Percentiles rank a stretch among this genome's conserved stretches.
Evolutionary conservation across 495 filamentous ascomycete species (phyloP).

Genomic region (Penicillium cinerascens): DNA sequence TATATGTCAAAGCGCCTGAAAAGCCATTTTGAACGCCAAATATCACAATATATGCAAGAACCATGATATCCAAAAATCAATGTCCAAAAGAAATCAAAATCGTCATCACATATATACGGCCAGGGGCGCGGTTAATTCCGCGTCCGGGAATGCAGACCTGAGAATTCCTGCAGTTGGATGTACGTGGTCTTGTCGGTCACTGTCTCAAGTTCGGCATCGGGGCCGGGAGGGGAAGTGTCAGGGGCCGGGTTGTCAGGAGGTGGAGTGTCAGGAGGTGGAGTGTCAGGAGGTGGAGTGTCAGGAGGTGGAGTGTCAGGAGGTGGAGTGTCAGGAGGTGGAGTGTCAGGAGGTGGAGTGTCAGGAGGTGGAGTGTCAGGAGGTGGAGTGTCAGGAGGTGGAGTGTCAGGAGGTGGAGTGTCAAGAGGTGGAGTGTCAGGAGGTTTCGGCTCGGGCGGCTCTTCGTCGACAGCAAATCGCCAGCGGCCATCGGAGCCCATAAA

Average conservation of each 20-base stretch:
- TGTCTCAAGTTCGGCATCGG: not conserved
- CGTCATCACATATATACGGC: not conserved
- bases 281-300: not conserved
- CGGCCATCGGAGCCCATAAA: constrained; percentile 31
- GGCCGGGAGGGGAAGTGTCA: too few relatives aligned
- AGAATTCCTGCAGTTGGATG: constrained; percentile 19
- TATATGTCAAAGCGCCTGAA: constrained; percentile 3
- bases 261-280: not conserved
- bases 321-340: not conserved
- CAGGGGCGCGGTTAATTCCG: not conserved
- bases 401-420: not conserved
- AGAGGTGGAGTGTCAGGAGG: not conserved
- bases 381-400: not conserved
- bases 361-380: not conserved
- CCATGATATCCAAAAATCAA: constrained; percentile 2
- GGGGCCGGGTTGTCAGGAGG: not conserved
- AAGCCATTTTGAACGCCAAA: constrained; percentile 1
- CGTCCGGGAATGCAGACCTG: not conserved
- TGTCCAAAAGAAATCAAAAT: constrained; percentile 1
- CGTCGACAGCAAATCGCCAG: constrained; percentile 38
- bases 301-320: not conserved
- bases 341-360: not conserved
- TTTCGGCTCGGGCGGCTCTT: constrained; percentile 23
- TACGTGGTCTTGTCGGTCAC: constrained; percentile 14
- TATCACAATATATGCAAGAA: constrained; percentile 6